Percentiles rank a stretch among this genome's conserved stretches.
Conservation (phyloP, 192 early-diverging fungal species). For the Coemansia sp. region DNA sequence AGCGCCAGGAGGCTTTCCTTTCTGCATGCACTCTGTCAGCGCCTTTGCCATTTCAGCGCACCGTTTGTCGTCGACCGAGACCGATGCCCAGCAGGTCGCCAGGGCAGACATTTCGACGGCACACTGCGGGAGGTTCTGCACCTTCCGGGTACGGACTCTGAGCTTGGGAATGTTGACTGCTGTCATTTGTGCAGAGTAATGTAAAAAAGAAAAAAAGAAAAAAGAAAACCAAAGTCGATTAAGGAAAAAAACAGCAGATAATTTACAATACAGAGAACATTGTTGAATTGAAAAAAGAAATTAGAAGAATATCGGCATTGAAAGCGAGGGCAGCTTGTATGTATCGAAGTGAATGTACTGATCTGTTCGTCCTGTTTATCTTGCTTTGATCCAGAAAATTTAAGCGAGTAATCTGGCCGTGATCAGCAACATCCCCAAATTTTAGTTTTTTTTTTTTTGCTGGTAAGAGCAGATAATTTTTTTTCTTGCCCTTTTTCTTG, state of each 20-base stretch:
- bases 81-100: constrained; percentile 53
- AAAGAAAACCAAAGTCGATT: not conserved
- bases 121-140: constrained; percentile 35
- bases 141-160: constrained; percentile 37
- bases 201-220: not conserved
- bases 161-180: constrained; percentile 48
- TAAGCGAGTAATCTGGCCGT: not conserved
- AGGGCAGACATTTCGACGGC: constrained; percentile 54
- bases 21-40: constrained; percentile 48
- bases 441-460: not conserved
- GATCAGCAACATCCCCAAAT: not conserved
- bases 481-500: not conserved
- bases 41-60: constrained; percentile 38
- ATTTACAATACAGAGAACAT: not conserved
- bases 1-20: constrained; percentile 10
- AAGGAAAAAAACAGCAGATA: constrained; percentile 1
- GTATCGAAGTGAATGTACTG: not conserved
- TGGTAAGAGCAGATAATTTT: not conserved
- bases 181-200: constrained; percentile 19
- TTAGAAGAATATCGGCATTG: not conserved
- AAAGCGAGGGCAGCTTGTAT: too few species aligned
- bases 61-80: constrained; percentile 39
- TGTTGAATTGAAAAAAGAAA: not conserved
- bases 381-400: not conserved
- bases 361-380: not conserved